A percentile compares a stretch with the other conserved stretches of the same genome.
These are phyloP conservation scores for Xylaria longipes DNA, from an alignment of 495 filamentous ascomycete species.

Conservation along the genomic window DNA sequence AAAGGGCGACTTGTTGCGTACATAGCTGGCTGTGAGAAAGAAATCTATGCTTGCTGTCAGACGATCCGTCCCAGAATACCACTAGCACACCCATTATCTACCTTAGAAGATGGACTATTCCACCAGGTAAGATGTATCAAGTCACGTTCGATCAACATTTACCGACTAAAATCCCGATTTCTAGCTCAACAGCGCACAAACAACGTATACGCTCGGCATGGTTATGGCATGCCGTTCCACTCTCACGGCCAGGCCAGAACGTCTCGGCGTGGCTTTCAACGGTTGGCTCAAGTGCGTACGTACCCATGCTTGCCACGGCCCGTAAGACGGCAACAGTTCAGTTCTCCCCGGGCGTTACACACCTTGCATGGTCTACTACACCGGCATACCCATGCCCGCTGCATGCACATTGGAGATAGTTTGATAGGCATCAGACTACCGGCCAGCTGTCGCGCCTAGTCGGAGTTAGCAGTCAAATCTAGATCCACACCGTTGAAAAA, in stretches of 20 bases:
- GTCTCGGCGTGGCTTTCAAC: slow-evolving; percentile 9
- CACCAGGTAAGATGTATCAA: not conserved
- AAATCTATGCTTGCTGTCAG: not conserved
- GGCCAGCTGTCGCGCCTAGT: not conserved
- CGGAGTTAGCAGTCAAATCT: not conserved
- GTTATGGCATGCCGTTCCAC: not conserved
- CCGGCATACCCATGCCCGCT: not conserved
- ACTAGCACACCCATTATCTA: not conserved
- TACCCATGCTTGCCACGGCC: not conserved
- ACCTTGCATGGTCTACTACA: no score
- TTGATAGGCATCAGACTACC: not conserved
- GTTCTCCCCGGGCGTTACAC: not conserved
- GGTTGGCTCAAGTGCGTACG: not conserved
- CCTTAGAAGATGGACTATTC: not conserved
- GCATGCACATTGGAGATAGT: not conserved
- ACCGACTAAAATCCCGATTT: not conserved
- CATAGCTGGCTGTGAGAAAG: not conserved
- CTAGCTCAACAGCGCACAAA: not conserved
- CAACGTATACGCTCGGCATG: not conserved
- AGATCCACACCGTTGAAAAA: not conserved
- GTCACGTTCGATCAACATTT: not conserved
- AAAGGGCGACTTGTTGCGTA: not conserved
- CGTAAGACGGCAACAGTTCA: not conserved
- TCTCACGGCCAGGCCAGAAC: slow-evolving; percentile 6
- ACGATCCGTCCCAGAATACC: not conserved